Percentiles rank a stretch among this genome's conserved stretches.
Evolutionary conservation across 805 yeast genomes (phyloP).

Genomic region (Tetrapisispora pingtungensis): DNA sequence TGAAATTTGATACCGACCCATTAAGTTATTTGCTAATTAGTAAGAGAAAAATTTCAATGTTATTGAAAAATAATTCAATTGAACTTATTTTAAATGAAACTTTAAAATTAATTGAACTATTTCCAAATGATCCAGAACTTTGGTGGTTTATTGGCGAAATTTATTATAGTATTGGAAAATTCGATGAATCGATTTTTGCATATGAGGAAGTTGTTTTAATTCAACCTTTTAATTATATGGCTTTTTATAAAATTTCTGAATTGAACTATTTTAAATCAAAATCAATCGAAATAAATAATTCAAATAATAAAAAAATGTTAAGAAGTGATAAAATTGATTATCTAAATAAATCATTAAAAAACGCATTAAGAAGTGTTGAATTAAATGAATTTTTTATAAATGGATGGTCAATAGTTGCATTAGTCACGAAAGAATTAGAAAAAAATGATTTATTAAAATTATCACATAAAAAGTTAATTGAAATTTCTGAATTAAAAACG

Average conservation of each 20-base stretch:
- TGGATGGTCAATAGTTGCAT: conserved; percentile 63
- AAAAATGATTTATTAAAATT: conserved; percentile 29
- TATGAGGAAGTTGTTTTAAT: conserved; percentile 60
- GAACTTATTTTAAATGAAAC: conserved; percentile 12
- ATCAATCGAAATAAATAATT: conserved; percentile 2
- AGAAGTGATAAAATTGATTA: conserved; percentile 4
- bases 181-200: conserved; percentile 55
- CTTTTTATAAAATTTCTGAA: conserved; percentile 24
- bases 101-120: conserved; percentile 21
- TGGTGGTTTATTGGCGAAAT: conserved; percentile 70
- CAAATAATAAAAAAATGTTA: conserved; percentile 4
- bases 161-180: conserved; percentile 53
- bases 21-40: conserved; percentile 21
- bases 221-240: conserved; percentile 41
- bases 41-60: conserved; percentile 22
- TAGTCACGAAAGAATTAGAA: conserved; percentile 27
- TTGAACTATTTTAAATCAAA: conserved; percentile 15
- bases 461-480: conserved; percentile 30
- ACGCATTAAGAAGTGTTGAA: conserved; percentile 65
- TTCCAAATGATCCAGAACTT: conserved; percentile 63
- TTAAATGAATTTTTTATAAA: conserved; percentile 56
- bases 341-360: conserved; percentile 29
- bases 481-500: conserved; percentile 27
- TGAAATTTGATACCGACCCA: conserved; percentile 39
- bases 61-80: conserved; percentile 8